Evolutionary conservation across 805 yeast genomes (phyloP).

Genomic region (Saccharomycopsis sp.): DNA sequence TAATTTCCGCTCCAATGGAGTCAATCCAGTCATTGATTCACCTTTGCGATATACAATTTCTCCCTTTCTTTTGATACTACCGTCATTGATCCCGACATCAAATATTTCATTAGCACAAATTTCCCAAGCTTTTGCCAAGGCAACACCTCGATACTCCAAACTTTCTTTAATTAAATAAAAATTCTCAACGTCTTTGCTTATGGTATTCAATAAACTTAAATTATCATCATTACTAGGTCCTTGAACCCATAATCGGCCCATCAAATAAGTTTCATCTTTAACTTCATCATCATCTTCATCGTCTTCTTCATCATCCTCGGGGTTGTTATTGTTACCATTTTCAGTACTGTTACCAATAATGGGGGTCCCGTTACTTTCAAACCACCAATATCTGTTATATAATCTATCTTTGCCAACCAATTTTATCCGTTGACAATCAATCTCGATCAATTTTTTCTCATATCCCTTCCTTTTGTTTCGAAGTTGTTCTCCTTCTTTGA

Average conservation of each 20-base stretch:
- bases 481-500: constrained; percentile 36
- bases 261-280: constrained; percentile 51
- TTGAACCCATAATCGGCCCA: constrained; percentile 87
- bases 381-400: constrained; percentile 93
- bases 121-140: constrained; percentile 16
- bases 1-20: constrained; percentile 45
- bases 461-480: constrained; percentile 43
- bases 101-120: constrained; percentile 28
- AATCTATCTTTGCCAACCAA: constrained; percentile 76
- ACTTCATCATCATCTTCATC: constrained; percentile 42
- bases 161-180: constrained; percentile 11
- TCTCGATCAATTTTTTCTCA: constrained; percentile 57
- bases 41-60: not conserved
- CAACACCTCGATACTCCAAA: constrained; percentile 22
- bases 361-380: constrained; percentile 80
- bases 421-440: constrained; percentile 71
- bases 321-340: constrained; percentile 30
- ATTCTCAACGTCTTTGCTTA: constrained; percentile 15
- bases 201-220: constrained; percentile 4
- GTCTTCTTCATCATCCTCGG: constrained; percentile 34
- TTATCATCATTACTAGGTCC: constrained; percentile 61
- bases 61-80: constrained; percentile 2
- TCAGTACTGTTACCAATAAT: constrained; percentile 32
- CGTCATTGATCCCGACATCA: constrained; percentile 28
- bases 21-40: not conserved